Base-by-base conservation (phyloP, 805 yeast genomes). In the Cyberlindnera meyerae region DNA sequence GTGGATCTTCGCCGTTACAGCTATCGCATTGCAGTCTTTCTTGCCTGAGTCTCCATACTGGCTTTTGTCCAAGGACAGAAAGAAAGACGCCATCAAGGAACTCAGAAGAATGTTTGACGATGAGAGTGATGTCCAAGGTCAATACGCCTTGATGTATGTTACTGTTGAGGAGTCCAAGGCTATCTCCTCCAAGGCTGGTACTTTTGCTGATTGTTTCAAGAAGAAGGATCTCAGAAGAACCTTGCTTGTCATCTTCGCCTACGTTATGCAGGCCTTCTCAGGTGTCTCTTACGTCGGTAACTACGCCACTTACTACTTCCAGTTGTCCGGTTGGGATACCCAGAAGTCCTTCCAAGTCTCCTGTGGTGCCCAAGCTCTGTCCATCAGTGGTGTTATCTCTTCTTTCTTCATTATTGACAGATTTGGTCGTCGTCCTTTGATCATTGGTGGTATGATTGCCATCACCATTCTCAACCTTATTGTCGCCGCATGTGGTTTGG, bases 1-100 rank as follows among this genome's bases (percentile, higher is more conserved):
- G 27, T 47, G 51, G 51, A 29, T 39, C 20, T 47, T 47, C 33
- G 39, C 48, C 11, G 34, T n/a, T 13, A 36, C 37, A 12, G 35
- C 51, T 38, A 49, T 60, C 24, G 44, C 58, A n/a, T 51, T 60
- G 25, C 60, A 61, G n/a, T 59, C 33, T 33, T 52, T 64, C 18
- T 62, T 70, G 16, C 71, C 72, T 0, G 71, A 68, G 36, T 64
- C 70, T 14, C 72, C 72, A 12, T 66, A 67, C 62, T 65, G 62
- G 63, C 51, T 65, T 36, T 57, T 63, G 27, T 59, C 57, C 28
- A 55, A 54, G 28, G 65, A 62, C 7, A 47, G 54, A 40, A 37
- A 45, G 33, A 57, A 43, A 11, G 63, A 64, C 11, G 71, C 70
- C 15, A 47, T 52, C 27, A 43, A 40, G 25, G 45, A 64, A 7